Base-by-base conservation (phyloP, 208 protist genomes). In the Trypanosoma congolense region DNA sequence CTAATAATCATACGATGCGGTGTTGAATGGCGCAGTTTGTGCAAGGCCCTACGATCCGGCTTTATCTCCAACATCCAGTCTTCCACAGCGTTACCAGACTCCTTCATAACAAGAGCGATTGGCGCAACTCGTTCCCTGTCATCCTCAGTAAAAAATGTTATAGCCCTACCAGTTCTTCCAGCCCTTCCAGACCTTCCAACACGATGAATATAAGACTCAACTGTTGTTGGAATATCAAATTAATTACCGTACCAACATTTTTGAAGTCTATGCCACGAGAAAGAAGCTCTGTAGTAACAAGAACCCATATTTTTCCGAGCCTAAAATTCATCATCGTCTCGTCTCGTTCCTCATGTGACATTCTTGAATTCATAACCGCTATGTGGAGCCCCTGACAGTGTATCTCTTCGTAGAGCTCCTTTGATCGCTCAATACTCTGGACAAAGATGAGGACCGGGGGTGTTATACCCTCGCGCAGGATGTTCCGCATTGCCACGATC, bases 241-340 rank as follows among this genome's bases (percentile, higher is more conserved):
- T 99, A 75, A 99, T 97, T 21, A 99, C 97, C 4, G 87, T 90
- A 42, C 83, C 83, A 24, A 99, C 90, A 54, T 96, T 96, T 53
- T 97, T 97, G 64, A 99, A 98, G 71, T 99, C 97, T 50, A 99
- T 97, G 74, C 97, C 97, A 33, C 97, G 86, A 3, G 93, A 92
- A 54, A 99, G 86, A 42, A 99, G 72, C 38, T 99, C 96, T 14
- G 97, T 99, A 40, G 90, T 92, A 51, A 99, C 93, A 36, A 99
- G 79, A 3, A 98, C 67, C 93, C 96, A 98, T 22, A 98, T 96
- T 57, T 97, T 86, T 51, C 97, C 97, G 0, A 87, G 70, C 28
- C 97, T 80, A 56, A 99, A 98, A 47, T 96, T 86, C 49, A 96
- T 65, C 30, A 99, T 83, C 8, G 93, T 86, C 22, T 80, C 75